Evolutionary conservation across 1,139 yeast genomes (phyloP), one percentile per base, ranked within the genome.

Genomic region (Debaryomyces psychrophilus): DNA sequence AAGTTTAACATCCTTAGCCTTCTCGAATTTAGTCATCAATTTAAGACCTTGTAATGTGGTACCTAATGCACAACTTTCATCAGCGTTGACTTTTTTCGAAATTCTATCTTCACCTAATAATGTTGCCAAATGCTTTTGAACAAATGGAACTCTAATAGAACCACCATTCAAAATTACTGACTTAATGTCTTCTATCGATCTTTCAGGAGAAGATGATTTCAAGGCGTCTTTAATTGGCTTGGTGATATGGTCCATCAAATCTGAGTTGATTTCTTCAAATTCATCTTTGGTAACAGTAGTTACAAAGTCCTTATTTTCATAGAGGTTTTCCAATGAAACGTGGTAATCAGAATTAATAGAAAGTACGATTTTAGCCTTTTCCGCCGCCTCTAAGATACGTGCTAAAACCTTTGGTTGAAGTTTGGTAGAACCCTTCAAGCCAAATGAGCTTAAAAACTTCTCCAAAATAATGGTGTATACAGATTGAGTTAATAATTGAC

Each of bases 1-100:
- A 6, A 90, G 74, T 22, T 73, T 70, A 44, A 90, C 75, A 38
- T 81, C 83, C 56, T 81, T 83, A 8, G 86, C 75, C 54, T 82
- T 81, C 61, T 84, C 85, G 75, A 79, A 44, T 29, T 58, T 53
- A 9, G 73, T 68, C 52, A 73, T 74, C 51, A 70, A 62, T 49
- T 67, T 67, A 47, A 90, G 87, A 11, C 95, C 99, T 52, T 90
- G 79, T 41, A 87, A 71, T 11, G 97, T 83, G 5, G 95, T 83
- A 45, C 99, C 99, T 59, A 89, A 75, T 11, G 90, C 96, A 49
- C 90, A 90, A 49, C 97, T 84, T 67, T 93, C 99, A 67, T 93
- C 99, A 0, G 99, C 95, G 64, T 93, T 93, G 42, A 95, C 96
- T 46, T 86, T 89, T 64, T 86, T 90, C n/a, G 96, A 78, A 42